Evolutionary conservation across 495 filamentous ascomycete genomes (phyloP), one percentile per base, ranked within the genome.

Genomic region (Neurospora sp.): DNA sequence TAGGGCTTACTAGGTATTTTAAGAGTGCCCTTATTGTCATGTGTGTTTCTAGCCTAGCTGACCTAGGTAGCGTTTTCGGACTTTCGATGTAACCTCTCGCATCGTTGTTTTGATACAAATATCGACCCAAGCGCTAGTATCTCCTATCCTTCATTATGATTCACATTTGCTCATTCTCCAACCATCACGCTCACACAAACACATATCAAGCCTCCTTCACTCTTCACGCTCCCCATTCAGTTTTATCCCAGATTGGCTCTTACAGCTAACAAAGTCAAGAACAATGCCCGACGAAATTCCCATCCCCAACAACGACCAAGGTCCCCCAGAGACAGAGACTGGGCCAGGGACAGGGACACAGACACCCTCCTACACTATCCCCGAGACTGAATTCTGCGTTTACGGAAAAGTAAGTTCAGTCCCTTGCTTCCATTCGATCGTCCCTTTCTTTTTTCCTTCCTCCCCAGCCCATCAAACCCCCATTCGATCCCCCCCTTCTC

Each of bases 301-400:
- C 27, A 31, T 31, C 3, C 27, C 27, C 27, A 31, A 31, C 48
- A 20, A 22, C 10, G 22, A 59, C 4, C 48, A 59, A 31, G 10
- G 1, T 10, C 14, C 22, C 4, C 2, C 48, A 5, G 10, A 0
- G n/a, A 14, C 10, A 59, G 20, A 31, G 27, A 3, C 27, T 31
- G 27, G 27, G 27, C 1, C 2, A 31, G 27, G 27, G 27, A 31
- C 27, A 31, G 2, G 2, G 27, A 31, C 27, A 27, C 1, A 27
- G 27, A 27, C 48, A 12, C 10, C 22, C 1, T 31, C 48, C 22
- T 4, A 59, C 48, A 0, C 4, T 2, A 27, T 75, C 31, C 74
- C 74, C 0, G 72, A 73, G 12, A 65, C 40, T 31, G 74, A 75
- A 14, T 75, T 75, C 17, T 71, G 61, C 39, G 74, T 75, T 8